These are phyloP conservation scores for Xerocomus minutiporus DNA, from an alignment of 1,284 basidiomycete genomes.

Conservation along the genomic window DNA sequence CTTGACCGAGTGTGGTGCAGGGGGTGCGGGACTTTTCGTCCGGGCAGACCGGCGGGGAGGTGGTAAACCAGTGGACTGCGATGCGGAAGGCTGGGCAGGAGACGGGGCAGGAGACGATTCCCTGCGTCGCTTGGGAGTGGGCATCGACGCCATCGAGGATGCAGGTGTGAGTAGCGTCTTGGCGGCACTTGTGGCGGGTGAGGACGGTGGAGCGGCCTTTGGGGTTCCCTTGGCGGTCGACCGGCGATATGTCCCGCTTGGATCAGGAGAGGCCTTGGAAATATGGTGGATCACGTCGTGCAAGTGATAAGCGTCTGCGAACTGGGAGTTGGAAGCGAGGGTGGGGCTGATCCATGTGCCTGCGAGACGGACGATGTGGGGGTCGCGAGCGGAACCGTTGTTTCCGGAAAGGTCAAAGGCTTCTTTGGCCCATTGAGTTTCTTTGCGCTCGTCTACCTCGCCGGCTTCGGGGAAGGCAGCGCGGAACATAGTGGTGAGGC, in stretches of 20 bases:
- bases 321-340: constrained; percentile 56
- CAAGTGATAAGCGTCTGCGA: constrained; percentile 64
- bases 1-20: constrained; percentile 23
- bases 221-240: constrained; percentile 42
- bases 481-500: constrained; percentile 96
- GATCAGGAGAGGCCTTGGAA: constrained; percentile 74
- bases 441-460: constrained; percentile 76
- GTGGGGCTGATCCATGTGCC: constrained; percentile 84
- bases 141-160: constrained; percentile 27
- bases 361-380: constrained; percentile 68
- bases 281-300: constrained; percentile 60
- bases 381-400: constrained; percentile 71
- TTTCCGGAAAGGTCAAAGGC: constrained; percentile 75
- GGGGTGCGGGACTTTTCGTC: constrained; percentile 48
- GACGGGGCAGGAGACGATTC: constrained; percentile 50
- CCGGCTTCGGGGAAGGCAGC: constrained; percentile 88
- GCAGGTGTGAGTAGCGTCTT: constrained; percentile 30
- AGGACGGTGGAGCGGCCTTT: constrained; percentile 27
- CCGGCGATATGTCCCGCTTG: constrained; percentile 70
- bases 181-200: constrained; percentile 17
- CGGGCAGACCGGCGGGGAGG: constrained; percentile 47
- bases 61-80: constrained; percentile 21
- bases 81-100: constrained; percentile 19
- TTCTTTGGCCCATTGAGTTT: constrained; percentile 83
- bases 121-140: constrained; percentile 58